Evolutionary conservation across 177 flowering plant species (phyloP).

Genomic region (Tripterygium wilfordii): DNA sequence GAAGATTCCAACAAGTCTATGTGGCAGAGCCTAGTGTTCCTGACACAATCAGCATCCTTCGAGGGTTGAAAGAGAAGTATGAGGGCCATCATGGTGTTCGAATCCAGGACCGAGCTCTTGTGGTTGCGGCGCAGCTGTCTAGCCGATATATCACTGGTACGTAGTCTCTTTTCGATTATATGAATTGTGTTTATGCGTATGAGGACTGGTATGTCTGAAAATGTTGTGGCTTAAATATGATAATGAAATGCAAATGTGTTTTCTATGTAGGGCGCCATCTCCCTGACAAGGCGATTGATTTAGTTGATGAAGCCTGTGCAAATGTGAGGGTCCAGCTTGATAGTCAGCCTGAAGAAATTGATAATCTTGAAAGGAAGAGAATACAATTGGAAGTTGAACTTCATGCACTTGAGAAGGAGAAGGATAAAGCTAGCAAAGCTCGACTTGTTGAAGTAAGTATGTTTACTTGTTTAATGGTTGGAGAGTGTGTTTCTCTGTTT

Average conservation of each 20-base stretch:
- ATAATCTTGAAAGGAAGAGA: constrained; percentile 80
- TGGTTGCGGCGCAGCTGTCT: constrained; percentile 74
- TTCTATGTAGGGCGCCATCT: constrained; percentile 59
- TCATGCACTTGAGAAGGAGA: constrained; percentile 94
- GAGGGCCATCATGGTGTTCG: constrained; percentile 96
- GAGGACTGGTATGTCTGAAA: background rate
- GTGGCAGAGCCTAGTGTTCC: constrained; percentile 82
- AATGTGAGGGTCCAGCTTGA: constrained; percentile 94
- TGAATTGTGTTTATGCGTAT: background rate
- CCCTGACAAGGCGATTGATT: constrained; percentile 94
- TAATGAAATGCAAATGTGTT: background rate
- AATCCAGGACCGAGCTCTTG: constrained; percentile 83
- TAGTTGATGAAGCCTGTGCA: constrained; percentile 98
- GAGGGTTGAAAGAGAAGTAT: constrained; percentile 83
- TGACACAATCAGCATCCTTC: constrained; percentile 72
- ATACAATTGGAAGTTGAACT: constrained; percentile 84
- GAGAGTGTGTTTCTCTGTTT: background rate
- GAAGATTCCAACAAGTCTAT: constrained; percentile 86
- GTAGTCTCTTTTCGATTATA: background rate
- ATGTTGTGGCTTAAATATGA: too few species aligned
- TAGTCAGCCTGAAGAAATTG: constrained; percentile 94
- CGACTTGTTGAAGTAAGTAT: constrained; percentile 63
- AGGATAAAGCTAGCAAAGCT: constrained; percentile 95
- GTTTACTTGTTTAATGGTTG: too few species aligned
- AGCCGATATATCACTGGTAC: constrained; percentile 75